These are phyloP conservation scores for Schizonepeta tenuifolia DNA, from an alignment of 257 asterid species.

Conservation along the genomic window DNA sequence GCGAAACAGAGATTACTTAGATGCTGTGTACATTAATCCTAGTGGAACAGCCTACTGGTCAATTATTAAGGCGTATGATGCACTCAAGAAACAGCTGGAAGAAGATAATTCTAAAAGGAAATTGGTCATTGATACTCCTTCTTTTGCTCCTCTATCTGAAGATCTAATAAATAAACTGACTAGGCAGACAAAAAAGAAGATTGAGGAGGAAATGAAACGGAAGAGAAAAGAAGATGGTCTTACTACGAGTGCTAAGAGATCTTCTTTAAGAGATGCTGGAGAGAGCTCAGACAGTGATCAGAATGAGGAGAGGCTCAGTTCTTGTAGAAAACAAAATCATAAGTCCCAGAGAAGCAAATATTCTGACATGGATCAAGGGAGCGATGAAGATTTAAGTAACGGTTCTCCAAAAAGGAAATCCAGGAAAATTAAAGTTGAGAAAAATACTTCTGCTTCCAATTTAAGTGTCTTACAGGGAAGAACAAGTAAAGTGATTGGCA, in stretches of 20 bases:
- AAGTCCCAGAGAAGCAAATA: conserved; percentile 45
- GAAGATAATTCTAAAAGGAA: conserved; percentile 51
- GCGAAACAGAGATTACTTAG: conserved; percentile 88
- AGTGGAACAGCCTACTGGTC: conserved; percentile 98
- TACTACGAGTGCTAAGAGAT: conserved; percentile 42
- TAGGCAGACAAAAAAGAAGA: conserved; percentile 87
- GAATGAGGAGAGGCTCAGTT: conserved; percentile 54
- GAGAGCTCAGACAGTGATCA: conserved; percentile 65
- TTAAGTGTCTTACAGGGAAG: conserved; percentile 60
- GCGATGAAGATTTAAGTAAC: conserved; percentile 46
- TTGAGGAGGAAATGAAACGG: conserved; percentile 76
- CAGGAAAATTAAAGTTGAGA: conserved; percentile 45
- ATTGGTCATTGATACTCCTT: conserved; percentile 51
- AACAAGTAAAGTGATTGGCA: conserved; percentile 67
- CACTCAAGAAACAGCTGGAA: conserved; percentile 73
- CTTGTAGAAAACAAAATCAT: conserved; percentile 51
- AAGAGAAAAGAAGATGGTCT: conserved; percentile 63
- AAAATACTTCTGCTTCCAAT: conserved; percentile 36
- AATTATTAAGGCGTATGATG: conserved; percentile 92
- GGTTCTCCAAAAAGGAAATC: conserved; percentile 46
- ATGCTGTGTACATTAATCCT: conserved; percentile 90
- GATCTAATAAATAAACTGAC: conserved; percentile 84
- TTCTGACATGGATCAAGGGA: conserved; percentile 41
- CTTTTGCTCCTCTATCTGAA: conserved; percentile 75
- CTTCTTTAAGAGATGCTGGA: conserved; percentile 40